These are phyloP conservation scores for Neofusicoccum cordaticola DNA, from an alignment of 2,329 filamentous ascomycete genomes.

Conservation along the genomic window DNA sequence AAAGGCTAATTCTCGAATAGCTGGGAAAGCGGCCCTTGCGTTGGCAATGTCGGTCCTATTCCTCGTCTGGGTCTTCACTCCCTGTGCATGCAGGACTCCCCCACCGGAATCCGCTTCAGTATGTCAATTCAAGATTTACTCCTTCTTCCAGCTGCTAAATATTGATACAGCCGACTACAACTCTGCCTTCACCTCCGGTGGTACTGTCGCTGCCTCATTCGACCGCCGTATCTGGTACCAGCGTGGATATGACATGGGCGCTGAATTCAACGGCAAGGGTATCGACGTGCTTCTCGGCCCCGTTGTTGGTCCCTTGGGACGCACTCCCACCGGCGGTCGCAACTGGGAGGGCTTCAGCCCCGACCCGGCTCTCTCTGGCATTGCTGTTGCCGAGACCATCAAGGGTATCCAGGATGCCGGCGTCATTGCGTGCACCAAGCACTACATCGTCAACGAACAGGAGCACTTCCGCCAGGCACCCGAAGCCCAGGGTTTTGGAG, in stretches of 20 bases:
- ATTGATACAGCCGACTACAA: conserved; percentile 64
- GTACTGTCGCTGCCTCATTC: conserved; percentile 81
- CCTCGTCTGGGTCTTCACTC: conserved; percentile 67
- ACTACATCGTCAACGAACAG: conserved; percentile 72
- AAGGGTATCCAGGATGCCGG: conserved; percentile 78
- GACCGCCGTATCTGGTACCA: conserved; percentile 67
- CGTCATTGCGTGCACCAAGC: conserved; percentile 73
- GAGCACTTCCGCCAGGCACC: conserved; percentile 65
- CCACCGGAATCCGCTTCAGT: conserved; percentile 72
- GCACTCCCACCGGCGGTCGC: conserved; percentile 63
- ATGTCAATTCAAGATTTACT: conserved; percentile 21
- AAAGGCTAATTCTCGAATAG: conserved; percentile 35
- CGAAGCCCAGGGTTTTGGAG: conserved; percentile 59
- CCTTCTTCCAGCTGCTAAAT: not conserved
- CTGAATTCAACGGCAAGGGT: conserved; percentile 72
- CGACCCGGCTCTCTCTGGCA: conserved; percentile 72
- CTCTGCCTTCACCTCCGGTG: conserved; percentile 75
- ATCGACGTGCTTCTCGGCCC: conserved; percentile 74
- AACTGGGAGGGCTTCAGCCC: conserved; percentile 72
- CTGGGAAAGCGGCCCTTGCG: conserved; percentile 69
- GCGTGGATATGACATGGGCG: conserved; percentile 70
- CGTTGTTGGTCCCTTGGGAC: conserved; percentile 70
- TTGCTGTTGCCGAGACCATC: conserved; percentile 69
- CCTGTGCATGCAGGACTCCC: conserved; percentile 85
- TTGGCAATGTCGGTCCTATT: conserved; percentile 70